A percentile compares a stretch with the other conserved stretches of the same genome.
Conservation (phyloP, 805 yeast species). For the Ogataea paraovalis region DNA sequence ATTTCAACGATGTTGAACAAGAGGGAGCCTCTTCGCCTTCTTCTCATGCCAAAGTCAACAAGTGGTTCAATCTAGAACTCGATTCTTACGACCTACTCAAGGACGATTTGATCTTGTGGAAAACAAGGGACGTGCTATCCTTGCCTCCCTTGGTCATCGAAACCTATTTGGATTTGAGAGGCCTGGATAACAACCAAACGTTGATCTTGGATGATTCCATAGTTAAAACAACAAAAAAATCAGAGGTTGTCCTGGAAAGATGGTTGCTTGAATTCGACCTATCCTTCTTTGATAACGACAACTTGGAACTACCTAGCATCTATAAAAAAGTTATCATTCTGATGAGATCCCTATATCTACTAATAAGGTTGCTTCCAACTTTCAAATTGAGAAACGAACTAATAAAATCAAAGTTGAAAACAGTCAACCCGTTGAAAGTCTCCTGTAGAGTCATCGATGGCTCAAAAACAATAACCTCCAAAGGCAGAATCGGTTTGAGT, state of each 20-base stretch:
- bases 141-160: constrained; percentile 85
- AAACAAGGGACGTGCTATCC: constrained; percentile 35
- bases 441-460: constrained; percentile 72
- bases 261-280: constrained; percentile 85
- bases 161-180: constrained; percentile 44
- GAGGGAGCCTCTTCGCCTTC: background rate
- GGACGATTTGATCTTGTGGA: constrained; percentile 68
- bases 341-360: constrained; percentile 69
- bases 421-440: constrained; percentile 38
- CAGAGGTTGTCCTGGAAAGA: constrained; percentile 88
- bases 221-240: constrained; percentile 57
- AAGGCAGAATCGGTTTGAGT: constrained; percentile 82
- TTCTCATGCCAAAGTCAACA: constrained; percentile 35
- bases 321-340: constrained; percentile 72
- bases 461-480: constrained; percentile 68
- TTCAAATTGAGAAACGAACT: constrained; percentile 51
- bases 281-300: constrained; percentile 32
- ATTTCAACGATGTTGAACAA: constrained; percentile 10
- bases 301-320: constrained; percentile 58
- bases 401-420: constrained; percentile 26
- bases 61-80: constrained; percentile 62
- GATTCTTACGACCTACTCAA: constrained; percentile 32
- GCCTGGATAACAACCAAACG: constrained; percentile 20
- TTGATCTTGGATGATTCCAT: constrained; percentile 36
- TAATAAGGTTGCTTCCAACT: constrained; percentile 66